Evolutionary conservation across 108 stramenopile genomes (phyloP), one percentile per base, ranked within the genome.

Genomic region (Fragilaria crotonensis): DNA sequence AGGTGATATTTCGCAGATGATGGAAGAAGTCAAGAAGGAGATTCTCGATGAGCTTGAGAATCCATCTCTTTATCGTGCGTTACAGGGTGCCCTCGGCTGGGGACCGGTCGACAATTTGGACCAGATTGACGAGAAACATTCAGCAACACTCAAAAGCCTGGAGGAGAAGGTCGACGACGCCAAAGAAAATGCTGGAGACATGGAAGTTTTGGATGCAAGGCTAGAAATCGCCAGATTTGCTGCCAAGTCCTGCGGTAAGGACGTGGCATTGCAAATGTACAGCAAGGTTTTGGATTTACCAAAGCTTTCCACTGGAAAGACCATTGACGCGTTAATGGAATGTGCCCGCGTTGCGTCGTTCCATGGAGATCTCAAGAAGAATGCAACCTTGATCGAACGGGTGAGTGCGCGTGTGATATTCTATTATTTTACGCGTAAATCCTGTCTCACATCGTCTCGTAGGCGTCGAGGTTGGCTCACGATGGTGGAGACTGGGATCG

Each of bases 401-500:
- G 81, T 87, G 58, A 64, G 81, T 72, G n/a, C n/a, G n/a, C n/a
- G n/a, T n/a, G n/a, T n/a, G n/a, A n/a, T n/a, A n/a, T n/a, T n/a
- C n/a, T n/a, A n/a, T n/a, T n/a, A n/a, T n/a, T n/a, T n/a, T n/a
- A n/a, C n/a, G n/a, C n/a, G n/a, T n/a, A n/a, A n/a, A n/a, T n/a
- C n/a, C n/a, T n/a, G n/a, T n/a, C n/a, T n/a, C n/a, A n/a, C n/a
- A n/a, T n/a, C 23, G 5, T 31, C 4, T 19, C 23, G 11, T 49
- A 75, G 77, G 87, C 91, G 5, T 53, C 79, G 58, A 84, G 83
- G 68, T 53, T 93, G 31, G 89, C 83, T 30, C 93, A 84, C 21
- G 77, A 76, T 45, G 96, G 97, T 21, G 96, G 96, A 23, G 98
- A 99, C 72, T 99, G 98, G 98, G 98, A 99, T 69, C 83, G 97